Evolutionary conservation across 2,329 filamentous ascomycete genomes (phyloP).

Genomic region (Clonostachys solani): DNA sequence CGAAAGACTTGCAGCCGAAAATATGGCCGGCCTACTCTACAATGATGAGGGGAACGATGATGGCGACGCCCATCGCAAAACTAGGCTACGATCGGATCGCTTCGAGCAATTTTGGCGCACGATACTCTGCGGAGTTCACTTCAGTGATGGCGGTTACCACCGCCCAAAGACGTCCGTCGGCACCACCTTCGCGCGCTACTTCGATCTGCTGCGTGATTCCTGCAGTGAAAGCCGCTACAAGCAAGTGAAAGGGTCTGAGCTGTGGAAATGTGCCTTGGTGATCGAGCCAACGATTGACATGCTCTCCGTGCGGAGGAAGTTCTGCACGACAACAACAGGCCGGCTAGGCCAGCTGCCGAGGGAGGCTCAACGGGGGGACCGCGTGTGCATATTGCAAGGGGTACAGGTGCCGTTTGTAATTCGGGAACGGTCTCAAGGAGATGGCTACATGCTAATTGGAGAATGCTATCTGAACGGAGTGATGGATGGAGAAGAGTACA

Average conservation of each 20-base stretch:
- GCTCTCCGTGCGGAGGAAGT: no score
- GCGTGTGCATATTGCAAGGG: background rate
- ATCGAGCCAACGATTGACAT: no score
- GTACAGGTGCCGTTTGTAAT: background rate
- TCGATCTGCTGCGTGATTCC: no score
- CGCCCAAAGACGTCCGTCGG: no score
- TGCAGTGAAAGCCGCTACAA: no score
- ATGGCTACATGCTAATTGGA: background rate
- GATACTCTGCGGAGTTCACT: background rate
- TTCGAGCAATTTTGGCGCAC: background rate
- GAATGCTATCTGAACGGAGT: background rate
- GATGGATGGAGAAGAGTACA: background rate
- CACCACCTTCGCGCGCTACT: no score
- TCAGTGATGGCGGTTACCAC: no score
- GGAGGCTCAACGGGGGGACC: background rate
- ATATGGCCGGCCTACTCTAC: background rate
- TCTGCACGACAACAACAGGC: no score
- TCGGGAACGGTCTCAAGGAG: background rate
- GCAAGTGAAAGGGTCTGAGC: no score
- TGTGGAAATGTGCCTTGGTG: no score
- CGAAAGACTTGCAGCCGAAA: background rate
- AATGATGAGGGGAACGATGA: background rate
- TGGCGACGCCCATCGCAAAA: no score
- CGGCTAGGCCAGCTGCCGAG: no score
- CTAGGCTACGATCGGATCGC: background rate